phyloP scores from a whole-genome alignment of 768 basidiomycete species.

The Tulasnella calospora region DNA sequence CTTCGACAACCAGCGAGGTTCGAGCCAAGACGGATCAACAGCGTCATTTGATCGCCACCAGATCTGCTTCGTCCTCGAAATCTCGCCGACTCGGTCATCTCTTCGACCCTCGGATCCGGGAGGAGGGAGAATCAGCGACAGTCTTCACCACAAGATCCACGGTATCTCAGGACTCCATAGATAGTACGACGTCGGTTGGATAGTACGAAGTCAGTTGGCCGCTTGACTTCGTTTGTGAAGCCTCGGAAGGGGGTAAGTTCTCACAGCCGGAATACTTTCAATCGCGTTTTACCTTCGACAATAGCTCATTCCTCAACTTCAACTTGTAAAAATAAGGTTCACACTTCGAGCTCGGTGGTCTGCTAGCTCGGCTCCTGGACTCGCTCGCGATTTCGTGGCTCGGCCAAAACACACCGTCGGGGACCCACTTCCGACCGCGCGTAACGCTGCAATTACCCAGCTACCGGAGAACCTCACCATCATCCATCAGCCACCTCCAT shows the following conservation, averaged over 20 bases:
- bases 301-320: neutral
- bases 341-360: neutral
- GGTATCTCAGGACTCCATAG: no score
- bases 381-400: slow-evolving; percentile 5
- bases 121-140: no score
- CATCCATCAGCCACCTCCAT: slow-evolving; percentile 79
- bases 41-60: no score
- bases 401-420: slow-evolving; percentile 34
- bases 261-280: slow-evolving; percentile 12
- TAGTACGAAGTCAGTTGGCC: no score
- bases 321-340: slow-evolving; percentile 10
- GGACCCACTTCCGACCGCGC: slow-evolving; percentile 35
- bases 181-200: no score
- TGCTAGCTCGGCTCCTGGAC: neutral
- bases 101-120: no score
- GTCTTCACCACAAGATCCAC: no score
- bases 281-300: neutral
- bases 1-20: no score
- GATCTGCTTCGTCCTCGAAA: no score
- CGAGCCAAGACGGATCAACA: no score
- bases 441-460: slow-evolving; percentile 34
- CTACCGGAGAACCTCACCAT: slow-evolving; percentile 53
- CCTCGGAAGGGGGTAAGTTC: neutral
- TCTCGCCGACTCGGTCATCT: no score
- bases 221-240: no score